A percentile compares a stretch with the other conserved stretches of the same genome.
phyloP scores from a whole-genome alignment of 257 asterid genomes.

The Rauvolfia tetraphylla region DNA sequence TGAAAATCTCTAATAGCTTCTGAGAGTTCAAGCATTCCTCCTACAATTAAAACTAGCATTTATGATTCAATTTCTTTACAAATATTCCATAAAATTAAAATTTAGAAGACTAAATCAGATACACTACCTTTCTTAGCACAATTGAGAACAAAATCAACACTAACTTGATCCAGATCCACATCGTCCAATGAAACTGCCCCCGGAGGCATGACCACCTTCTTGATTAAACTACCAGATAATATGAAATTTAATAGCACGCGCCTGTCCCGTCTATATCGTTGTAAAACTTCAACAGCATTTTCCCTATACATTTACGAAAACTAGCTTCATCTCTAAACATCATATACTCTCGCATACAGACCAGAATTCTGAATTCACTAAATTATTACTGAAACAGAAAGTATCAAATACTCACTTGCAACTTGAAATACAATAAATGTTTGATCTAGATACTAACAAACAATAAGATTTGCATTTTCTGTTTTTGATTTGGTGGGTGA shows the following conservation, averaged over 20 bases:
- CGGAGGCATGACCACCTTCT: conserved; percentile 97
- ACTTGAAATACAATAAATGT: neutral
- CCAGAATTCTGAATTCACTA: neutral
- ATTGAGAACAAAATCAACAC: conserved; percentile 79
- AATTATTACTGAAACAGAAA: neutral
- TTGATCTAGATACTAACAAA: neutral
- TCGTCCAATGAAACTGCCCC: conserved; percentile 97
- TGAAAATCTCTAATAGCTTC: conserved; percentile 95
- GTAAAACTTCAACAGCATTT: conserved; percentile 65
- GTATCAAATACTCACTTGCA: neutral
- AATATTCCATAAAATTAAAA: conserved; percentile 1
- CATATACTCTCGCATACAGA: neutral
- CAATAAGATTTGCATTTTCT: neutral
- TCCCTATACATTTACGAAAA: conserved; percentile 44
- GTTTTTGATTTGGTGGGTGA: neutral
- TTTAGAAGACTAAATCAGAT: conserved; percentile 11
- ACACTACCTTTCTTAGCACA: conserved; percentile 84
- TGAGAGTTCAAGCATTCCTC: conserved; percentile 83
- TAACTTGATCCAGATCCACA: conserved; percentile 97
- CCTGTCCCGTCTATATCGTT: conserved; percentile 87
- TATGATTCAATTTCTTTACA: conserved; percentile 7
- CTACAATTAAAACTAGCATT: conserved; percentile 35
- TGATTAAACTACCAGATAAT: conserved; percentile 78
- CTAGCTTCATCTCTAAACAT: neutral
- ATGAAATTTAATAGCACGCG: conserved; percentile 73